These are phyloP conservation scores for Penicillium subrubescens DNA, from an alignment of 495 filamentous ascomycete genomes.

Conservation along the genomic window DNA sequence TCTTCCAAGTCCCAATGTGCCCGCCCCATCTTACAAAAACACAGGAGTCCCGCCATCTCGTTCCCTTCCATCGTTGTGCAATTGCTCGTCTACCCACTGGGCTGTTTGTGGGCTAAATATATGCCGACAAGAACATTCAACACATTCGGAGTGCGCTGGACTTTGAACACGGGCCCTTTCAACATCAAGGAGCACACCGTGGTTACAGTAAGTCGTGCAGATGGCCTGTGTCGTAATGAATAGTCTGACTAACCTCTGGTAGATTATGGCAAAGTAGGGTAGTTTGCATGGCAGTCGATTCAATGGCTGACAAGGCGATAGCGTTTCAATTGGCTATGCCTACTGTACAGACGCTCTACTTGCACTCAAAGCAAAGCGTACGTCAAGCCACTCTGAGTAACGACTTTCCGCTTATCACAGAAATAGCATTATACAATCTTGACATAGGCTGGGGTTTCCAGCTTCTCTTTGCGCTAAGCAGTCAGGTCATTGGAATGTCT, in stretches of 20 bases:
- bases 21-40: not conserved
- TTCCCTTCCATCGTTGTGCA: slow-evolving; percentile 63
- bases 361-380: slow-evolving; percentile 28
- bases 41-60: slow-evolving; percentile 46
- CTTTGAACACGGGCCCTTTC: slow-evolving; percentile 65
- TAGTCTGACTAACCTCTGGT: not conserved
- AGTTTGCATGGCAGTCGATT: too few relatives aligned
- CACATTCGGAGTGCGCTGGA: slow-evolving; percentile 56
- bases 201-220: slow-evolving; percentile 58
- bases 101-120: slow-evolving; percentile 49
- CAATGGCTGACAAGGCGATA: slow-evolving; percentile 1
- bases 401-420: slow-evolving; percentile 24
- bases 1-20: not conserved
- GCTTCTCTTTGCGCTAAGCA: slow-evolving; percentile 60
- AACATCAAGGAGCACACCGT: slow-evolving; percentile 71
- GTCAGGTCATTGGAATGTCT: slow-evolving; percentile 65
- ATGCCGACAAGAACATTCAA: slow-evolving; percentile 51
- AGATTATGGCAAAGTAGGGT: slow-evolving; percentile 29
- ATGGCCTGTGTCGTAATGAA: not conserved
- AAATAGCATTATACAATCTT: slow-evolving; percentile 55
- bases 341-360: slow-evolving; percentile 30
- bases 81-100: slow-evolving; percentile 64
- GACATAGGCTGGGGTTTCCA: slow-evolving; percentile 63
- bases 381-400: slow-evolving; percentile 42
- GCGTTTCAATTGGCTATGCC: slow-evolving; percentile 27